phyloP scores from a whole-genome alignment of 176 grass and related monocot genomes.

The Zizania latifolia region DNA sequence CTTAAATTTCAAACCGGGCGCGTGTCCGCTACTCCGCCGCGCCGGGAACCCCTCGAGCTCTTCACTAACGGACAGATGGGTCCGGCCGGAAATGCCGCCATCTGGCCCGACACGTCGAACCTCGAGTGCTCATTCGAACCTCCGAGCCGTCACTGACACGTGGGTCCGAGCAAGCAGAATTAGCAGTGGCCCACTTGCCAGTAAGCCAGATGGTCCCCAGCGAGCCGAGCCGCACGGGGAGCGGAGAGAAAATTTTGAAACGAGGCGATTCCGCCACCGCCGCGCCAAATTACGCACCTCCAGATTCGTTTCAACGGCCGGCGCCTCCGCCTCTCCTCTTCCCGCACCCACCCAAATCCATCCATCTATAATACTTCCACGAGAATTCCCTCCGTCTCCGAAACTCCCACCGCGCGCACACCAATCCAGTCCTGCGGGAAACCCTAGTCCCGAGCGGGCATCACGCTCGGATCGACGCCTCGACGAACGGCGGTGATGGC shows the following conservation, averaged over 20 bases:
- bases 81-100: neutral
- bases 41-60: neutral
- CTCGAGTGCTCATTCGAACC: neutral
- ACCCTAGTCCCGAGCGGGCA: too few species aligned
- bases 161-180: neutral
- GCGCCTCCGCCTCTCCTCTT: neutral
- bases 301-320: constrained; percentile 33
- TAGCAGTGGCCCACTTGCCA: too few species aligned
- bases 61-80: neutral
- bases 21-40: neutral
- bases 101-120: neutral
- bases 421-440: constrained; percentile 14
- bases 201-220: neutral
- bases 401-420: neutral
- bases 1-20: constrained; percentile 33
- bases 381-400: constrained; percentile 15
- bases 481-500: constrained; percentile 2
- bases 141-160: neutral
- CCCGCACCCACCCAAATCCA: constrained; percentile 1
- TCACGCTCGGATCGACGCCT: neutral
- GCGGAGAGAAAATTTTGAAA: constrained; percentile 24
- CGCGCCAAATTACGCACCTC: constrained; percentile 36
- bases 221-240: neutral
- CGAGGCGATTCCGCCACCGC: constrained; percentile 9
- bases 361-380: constrained; percentile 6